Base-by-base conservation (phyloP, 139 green algal genomes). In the Tetratostichococcus sp. region DNA sequence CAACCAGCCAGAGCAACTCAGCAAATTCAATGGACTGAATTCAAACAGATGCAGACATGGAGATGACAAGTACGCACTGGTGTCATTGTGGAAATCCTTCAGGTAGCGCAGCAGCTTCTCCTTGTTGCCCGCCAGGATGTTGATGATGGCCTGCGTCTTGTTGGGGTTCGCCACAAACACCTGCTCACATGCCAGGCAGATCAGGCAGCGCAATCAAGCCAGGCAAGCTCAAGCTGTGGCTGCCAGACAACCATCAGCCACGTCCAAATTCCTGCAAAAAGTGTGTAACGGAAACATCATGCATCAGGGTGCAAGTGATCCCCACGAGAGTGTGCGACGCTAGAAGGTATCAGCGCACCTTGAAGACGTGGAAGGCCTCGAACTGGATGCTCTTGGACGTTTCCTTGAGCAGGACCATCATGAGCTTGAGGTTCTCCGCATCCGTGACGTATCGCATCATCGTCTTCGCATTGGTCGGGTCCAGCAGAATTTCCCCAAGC, bases 341-440 rank as follows among this genome's bases (percentile, higher is more conserved):
- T n/a, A n/a, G n/a, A n/a, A n/a, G n/a, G n/a, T n/a, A n/a, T n/a
- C n/a, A n/a, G 19, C 50, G 19, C 67, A 96, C 93, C 91, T 98
- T 98, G 88, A 98, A 98, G 0, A 98, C 92, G 80, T 98, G 94
- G 82, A 98, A 98, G 0, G 94, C 94, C 84, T 98, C 94, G 75
- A 91, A 98, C 85, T 98, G 94, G 58, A 98, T 98, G 86, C 76
- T 93, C 4, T 87, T 79, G 21, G 84, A 91, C n/a, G 81, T 79
- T 79, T 97, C 93, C 79, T 91, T 94, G 28, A 98, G 85, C 76
- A 98, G 82, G 59, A 89, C 91, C 94, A 98, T 98, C 85, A 97
- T 94, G 35, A 90, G 84, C 83, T 93, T 94, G 16, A 98, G 89
- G 86, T 98, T 93, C 50, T 89, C 81, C 43, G 86, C 80, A 39